Evolutionary conservation across 1,139 yeast genomes (phyloP), one percentile per base, ranked within the genome.

Genomic region (Pichia inconspicua): DNA sequence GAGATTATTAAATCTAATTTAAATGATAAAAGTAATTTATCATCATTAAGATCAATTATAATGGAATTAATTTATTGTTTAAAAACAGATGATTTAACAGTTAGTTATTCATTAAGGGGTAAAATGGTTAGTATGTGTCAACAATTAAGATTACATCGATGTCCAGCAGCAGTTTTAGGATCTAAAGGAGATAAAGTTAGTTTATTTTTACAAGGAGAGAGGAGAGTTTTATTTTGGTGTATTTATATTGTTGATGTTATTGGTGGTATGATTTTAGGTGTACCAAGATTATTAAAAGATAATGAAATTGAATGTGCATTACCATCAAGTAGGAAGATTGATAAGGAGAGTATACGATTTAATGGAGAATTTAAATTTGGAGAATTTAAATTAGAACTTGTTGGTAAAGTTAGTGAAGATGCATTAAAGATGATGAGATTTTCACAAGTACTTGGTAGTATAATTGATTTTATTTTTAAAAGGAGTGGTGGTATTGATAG

Each of bases 191-290:
- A 79, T 9, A 76, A 76, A 46, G 78, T 79, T 41, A 73, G 78
- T 5, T 72, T 73, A 50, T 67, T 78, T 32, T 89, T 84, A 69
- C 94, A 84, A 65, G 90, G 89, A 54, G 87, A 85, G 60, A 73
- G 96, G 52, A 77, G 95, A 60, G 75, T 87, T 44, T 66, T 86
- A 38, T 88, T 88, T 59, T 89, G 96, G 96, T 82, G 88, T 55
- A 77, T 83, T 40, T 88, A 86, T 63, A 74, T 83, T 39, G 71
- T 88, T 55, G 97, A 89, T 62, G 76, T 82, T 3, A 86, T 85
- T 61, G 73, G 88, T 25, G 79, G 92, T 2, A 75, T 86, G 52
- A 81, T 80, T 50, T 67, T 88, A 44, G 97, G 97, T 42, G 87
- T 87, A 30, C 95, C 96, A 5, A 70, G 95, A 54, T 66, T 87